Evolutionary conservation across 768 basidiomycete genomes (phyloP).

Genomic region (Agrocybe chaxingu): DNA sequence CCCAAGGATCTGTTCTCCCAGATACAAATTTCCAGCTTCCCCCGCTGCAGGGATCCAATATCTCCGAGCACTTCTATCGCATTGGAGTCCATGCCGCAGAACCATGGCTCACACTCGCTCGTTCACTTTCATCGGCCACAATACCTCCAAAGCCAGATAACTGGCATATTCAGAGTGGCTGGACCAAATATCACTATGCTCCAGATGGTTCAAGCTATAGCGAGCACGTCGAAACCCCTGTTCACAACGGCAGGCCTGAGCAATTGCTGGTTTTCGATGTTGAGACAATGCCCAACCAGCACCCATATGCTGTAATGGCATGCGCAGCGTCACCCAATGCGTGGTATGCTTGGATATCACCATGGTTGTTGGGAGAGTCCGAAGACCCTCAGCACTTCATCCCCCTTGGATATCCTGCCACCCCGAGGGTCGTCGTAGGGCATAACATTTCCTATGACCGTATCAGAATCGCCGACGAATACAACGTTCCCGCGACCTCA

Average conservation of each 20-base stretch:
- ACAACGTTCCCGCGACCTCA: conserved; percentile 58
- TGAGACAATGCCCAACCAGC: conserved; percentile 84
- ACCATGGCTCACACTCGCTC: conserved; percentile 75
- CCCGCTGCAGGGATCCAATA: conserved; percentile 71
- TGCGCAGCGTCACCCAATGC: conserved; percentile 77
- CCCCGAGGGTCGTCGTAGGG: conserved; percentile 73
- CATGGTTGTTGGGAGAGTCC: conserved; percentile 76
- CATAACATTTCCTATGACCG: conserved; percentile 97
- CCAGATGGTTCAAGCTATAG: conserved; percentile 76
- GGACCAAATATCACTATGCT: conserved; percentile 80
- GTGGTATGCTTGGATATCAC: conserved; percentile 97
- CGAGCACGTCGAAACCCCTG: conserved; percentile 68
- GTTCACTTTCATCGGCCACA: conserved; percentile 44
- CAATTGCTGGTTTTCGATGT: conserved; percentile 88
- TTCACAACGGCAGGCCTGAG: conserved; percentile 62
- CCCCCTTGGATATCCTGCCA: conserved; percentile 56
- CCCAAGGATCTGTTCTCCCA: conserved; percentile 77
- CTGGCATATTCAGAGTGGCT: conserved; percentile 65
- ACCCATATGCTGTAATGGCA: conserved; percentile 84
- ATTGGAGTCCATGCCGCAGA: conserved; percentile 68
- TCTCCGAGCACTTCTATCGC: conserved; percentile 86
- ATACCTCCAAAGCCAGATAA: conserved; percentile 58
- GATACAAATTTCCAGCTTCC: conserved; percentile 82
- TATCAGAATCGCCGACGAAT: conserved; percentile 80
- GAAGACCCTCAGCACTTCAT: conserved; percentile 63